These are phyloP conservation scores for Rhizopus microsporus DNA, from an alignment of 371 early-diverging fungal genomes.

Conservation along the genomic window DNA sequence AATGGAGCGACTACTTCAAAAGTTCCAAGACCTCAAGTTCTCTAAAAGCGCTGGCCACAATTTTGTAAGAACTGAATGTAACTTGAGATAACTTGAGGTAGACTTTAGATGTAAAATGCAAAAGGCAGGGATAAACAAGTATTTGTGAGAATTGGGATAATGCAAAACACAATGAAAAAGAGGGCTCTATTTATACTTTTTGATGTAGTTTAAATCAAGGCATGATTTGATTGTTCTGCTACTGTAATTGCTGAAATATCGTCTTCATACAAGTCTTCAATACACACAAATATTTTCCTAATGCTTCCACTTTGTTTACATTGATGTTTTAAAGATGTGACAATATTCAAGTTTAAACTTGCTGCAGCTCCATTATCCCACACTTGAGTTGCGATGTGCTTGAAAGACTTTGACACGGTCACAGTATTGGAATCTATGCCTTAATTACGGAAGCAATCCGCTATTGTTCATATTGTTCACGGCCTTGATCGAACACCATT, in stretches of 20 bases:
- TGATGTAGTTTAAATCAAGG: too few species aligned
- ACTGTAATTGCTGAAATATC: constrained; percentile 9
- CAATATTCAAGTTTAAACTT: constrained; percentile 10
- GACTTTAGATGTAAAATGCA: too few species aligned
- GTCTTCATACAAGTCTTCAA: constrained; percentile 20
- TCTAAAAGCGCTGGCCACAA: too few species aligned
- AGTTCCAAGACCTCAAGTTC: too few species aligned
- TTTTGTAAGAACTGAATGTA: too few species aligned
- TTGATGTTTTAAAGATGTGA: constrained; percentile 11
- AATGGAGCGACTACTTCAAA: too few species aligned
- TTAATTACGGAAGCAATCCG: constrained; percentile 11
- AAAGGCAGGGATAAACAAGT: too few species aligned
- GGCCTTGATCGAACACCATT: constrained; percentile 16
- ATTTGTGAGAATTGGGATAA: too few species aligned
- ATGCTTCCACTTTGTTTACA: constrained; percentile 15
- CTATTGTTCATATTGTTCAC: constrained; percentile 15
- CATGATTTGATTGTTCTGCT: too few species aligned
- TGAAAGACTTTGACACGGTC: constrained; percentile 10
- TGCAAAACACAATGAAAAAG: too few species aligned
- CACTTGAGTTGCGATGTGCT: constrained; percentile 17
- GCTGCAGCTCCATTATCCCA: constrained; percentile 15
- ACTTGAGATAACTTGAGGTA: too few species aligned
- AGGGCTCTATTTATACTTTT: too few species aligned
- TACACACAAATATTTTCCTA: constrained; percentile 4
- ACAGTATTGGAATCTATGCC: constrained; percentile 9